Base-by-base conservation (phyloP, 2,329 filamentous ascomycete genomes). In the Diplodia scrobiculata region DNA sequence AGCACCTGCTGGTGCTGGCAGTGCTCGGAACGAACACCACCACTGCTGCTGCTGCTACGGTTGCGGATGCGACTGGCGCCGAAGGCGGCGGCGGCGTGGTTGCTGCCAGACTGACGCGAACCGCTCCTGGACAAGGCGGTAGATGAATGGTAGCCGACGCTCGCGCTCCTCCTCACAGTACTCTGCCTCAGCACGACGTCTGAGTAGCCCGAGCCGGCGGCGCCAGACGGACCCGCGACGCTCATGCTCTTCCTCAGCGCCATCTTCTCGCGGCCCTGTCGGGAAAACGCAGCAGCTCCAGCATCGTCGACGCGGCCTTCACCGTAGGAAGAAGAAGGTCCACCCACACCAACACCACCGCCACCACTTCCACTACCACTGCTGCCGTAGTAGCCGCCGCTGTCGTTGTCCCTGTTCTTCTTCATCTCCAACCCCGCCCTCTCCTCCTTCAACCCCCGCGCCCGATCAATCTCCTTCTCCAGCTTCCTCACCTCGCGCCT, bases 231-330 rank as follows among this genome's bases (percentile, higher is more conserved):
- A 5, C 32, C 32, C 4, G 5, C 17, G 17, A 36, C n/a, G 52
- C 29, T 54, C 52, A 36, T 11, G n/a, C 52, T 54, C 32, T 54
- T 11, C 32, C 52, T 19, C 3, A 54, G 52, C n/a, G 52, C 52
- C n/a, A 10, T 36, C 52, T 54, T 54, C 32, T 54, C 52, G 4
- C 29, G 52, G n/a, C 10, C n/a, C 6, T 19, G 41, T 45, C 17
- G 25, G 25, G 25, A 25, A 25, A 25, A 25, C 25, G 25, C 25
- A 25, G 25, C 25, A 3, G 21, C 21, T 25, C 21, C 21, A 25
- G 21, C 21, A 25, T 25, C 25, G 3, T 25, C 25, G 25, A 4
- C 25, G 25, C 25, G 25, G 25, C 25, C 25, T 25, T 25, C 25
- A 25, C 25, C 25, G 25, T 25, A 25, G 25, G 25, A 25, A n/a